phyloP scores from a whole-genome alignment of 208 protist species.

The Trypanosoma boissoni region DNA sequence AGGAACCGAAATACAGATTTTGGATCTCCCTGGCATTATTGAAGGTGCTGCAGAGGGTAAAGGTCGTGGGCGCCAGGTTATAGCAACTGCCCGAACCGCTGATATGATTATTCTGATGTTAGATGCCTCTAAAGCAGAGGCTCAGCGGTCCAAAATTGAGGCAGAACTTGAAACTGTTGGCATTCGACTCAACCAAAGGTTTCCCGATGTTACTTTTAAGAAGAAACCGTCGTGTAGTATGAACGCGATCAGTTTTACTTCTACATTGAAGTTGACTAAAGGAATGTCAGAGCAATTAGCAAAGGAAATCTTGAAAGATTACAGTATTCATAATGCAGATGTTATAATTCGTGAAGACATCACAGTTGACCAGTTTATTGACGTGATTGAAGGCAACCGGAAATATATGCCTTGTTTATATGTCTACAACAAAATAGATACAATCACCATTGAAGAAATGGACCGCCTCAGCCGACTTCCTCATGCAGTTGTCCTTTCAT shows the following conservation, averaged over 20 bases:
- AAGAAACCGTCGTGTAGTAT: slow-evolving; percentile 92
- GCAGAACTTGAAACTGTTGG: slow-evolving; percentile 94
- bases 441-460: slow-evolving; percentile 96
- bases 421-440: slow-evolving; percentile 97
- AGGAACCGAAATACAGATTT: slow-evolving; percentile 97
- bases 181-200: slow-evolving; percentile 94
- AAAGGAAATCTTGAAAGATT: slow-evolving; percentile 94
- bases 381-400: slow-evolving; percentile 97
- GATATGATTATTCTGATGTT: slow-evolving; percentile 98
- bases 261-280: slow-evolving; percentile 76
- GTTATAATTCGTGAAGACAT: slow-evolving; percentile 95
- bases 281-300: slow-evolving; percentile 88
- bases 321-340: slow-evolving; percentile 96
- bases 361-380: slow-evolving; percentile 98
- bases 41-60: slow-evolving; percentile 96
- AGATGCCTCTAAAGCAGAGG: slow-evolving; percentile 93
- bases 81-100: slow-evolving; percentile 95
- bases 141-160: slow-evolving; percentile 90
- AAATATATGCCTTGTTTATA: slow-evolving; percentile 93
- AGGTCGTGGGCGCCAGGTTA: slow-evolving; percentile 97
- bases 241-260: slow-evolving; percentile 88
- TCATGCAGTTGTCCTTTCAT: slow-evolving; percentile 86
- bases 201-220: slow-evolving; percentile 94
- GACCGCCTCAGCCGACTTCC: slow-evolving; percentile 91
- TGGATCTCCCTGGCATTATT: slow-evolving; percentile 99